A percentile compares a stretch with the other conserved stretches of the same genome.
These are phyloP conservation scores for Trichophyton verrucosum DNA, from an alignment of 2,329 filamentous ascomycete species.

Conservation along the genomic window DNA sequence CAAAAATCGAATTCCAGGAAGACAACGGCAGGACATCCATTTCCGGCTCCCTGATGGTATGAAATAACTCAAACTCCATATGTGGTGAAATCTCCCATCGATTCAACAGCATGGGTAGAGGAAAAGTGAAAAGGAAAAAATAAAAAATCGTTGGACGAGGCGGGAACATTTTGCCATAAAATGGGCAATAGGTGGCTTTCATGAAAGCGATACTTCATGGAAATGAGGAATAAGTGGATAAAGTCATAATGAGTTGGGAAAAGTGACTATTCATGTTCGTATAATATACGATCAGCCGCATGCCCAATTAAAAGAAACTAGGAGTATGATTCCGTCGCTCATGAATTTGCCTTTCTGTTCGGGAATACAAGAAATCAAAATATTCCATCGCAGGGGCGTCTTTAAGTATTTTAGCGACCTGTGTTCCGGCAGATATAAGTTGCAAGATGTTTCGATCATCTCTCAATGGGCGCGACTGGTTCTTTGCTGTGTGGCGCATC, in stretches of 20 bases:
- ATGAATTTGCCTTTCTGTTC: conserved; percentile 67
- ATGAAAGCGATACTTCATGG: conserved; percentile 1
- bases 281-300: conserved; percentile 4
- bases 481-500: conserved; percentile 74
- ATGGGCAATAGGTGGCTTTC: background rate
- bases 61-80: background rate
- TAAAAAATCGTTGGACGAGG: background rate
- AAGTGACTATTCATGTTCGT: background rate
- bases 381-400: conserved; percentile 74
- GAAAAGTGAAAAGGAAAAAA: background rate
- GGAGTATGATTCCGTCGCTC: conserved; percentile 41
- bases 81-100: background rate
- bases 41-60: background rate
- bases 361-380: conserved; percentile 67
- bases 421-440: conserved; percentile 73
- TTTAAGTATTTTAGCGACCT: conserved; percentile 77
- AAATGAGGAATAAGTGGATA: background rate
- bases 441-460: conserved; percentile 82
- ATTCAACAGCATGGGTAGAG: background rate
- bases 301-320: conserved; percentile 18
- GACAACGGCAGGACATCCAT: background rate
- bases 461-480: conserved; percentile 70
- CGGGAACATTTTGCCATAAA: background rate
- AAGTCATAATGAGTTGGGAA: background rate
- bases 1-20: background rate